phyloP scores from a whole-genome alignment of 2,329 filamentous ascomycete genomes.

The Colletotrichum plurivorum region DNA sequence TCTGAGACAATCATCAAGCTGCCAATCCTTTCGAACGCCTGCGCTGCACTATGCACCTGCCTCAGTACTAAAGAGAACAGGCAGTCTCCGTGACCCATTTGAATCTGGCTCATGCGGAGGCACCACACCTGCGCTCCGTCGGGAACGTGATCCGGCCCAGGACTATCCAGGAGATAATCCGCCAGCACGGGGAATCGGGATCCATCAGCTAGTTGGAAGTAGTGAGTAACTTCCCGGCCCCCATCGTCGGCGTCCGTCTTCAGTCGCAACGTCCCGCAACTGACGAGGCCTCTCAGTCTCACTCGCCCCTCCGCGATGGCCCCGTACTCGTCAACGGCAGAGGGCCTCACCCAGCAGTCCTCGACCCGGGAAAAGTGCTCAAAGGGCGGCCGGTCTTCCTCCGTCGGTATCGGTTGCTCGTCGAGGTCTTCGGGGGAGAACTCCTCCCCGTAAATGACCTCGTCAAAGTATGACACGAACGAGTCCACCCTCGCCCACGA shows the following conservation, averaged over 20 bases:
- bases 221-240: background rate
- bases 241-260: background rate
- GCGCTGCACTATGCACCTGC: background rate
- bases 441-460: slow-evolving; percentile 17
- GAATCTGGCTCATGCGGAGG: slow-evolving; percentile 13
- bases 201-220: background rate
- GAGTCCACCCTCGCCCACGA: slow-evolving; percentile 38
- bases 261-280: background rate
- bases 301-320: background rate
- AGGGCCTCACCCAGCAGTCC: background rate
- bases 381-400: background rate
- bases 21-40: background rate
- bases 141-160: background rate
- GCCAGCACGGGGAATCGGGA: slow-evolving; percentile 1
- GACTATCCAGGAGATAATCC: slow-evolving; percentile 1
- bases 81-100: background rate
- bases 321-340: slow-evolving; percentile 4
- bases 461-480: slow-evolving; percentile 22
- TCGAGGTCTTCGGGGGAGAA: background rate
- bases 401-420: background rate
- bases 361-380: slow-evolving; percentile 9
- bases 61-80: slow-evolving; percentile 2
- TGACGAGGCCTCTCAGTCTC: background rate
- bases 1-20: background rate
- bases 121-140: slow-evolving; percentile 3